phyloP scores from a whole-genome alignment of 2,329 filamentous ascomycete species.

The Aspergillus clavatus region DNA sequence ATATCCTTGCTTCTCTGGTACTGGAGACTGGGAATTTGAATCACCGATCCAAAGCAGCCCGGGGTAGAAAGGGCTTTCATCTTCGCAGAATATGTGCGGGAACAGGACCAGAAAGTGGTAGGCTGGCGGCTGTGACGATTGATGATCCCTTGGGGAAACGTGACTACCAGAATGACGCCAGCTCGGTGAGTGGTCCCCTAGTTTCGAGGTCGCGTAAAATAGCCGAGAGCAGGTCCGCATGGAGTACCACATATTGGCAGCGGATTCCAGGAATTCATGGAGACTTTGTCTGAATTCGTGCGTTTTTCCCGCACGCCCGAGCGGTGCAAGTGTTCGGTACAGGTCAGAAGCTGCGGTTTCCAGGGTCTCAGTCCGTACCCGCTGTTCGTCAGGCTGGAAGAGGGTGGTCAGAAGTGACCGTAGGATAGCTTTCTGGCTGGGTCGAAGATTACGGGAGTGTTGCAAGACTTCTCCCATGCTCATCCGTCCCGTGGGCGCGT shows the following conservation, averaged over 20 bases:
- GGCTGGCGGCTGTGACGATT: background rate
- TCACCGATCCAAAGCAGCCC: background rate
- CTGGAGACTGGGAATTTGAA: too few relatives aligned
- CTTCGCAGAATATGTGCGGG: background rate
- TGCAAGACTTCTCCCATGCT: background rate
- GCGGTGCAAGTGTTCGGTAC: background rate
- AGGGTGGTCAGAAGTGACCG: background rate
- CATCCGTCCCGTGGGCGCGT: background rate
- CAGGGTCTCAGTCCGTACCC: background rate
- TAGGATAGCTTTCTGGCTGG: background rate
- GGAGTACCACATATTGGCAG: background rate
- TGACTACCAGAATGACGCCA: background rate
- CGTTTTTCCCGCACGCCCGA: background rate
- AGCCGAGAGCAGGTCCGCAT: background rate
- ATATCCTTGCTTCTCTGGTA: too few relatives aligned
- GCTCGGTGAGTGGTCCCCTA: background rate
- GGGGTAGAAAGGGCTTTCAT: background rate
- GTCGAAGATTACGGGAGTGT: background rate
- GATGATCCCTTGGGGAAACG: too few relatives aligned
- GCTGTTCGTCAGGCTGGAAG: background rate
- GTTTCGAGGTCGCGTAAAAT: background rate
- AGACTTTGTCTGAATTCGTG: background rate
- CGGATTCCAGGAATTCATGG: background rate
- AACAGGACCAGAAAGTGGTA: background rate
- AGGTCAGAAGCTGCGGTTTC: background rate